These are phyloP conservation scores for Diaporthe aspalathi DNA, from an alignment of 2,329 filamentous ascomycete species.

Conservation along the genomic window DNA sequence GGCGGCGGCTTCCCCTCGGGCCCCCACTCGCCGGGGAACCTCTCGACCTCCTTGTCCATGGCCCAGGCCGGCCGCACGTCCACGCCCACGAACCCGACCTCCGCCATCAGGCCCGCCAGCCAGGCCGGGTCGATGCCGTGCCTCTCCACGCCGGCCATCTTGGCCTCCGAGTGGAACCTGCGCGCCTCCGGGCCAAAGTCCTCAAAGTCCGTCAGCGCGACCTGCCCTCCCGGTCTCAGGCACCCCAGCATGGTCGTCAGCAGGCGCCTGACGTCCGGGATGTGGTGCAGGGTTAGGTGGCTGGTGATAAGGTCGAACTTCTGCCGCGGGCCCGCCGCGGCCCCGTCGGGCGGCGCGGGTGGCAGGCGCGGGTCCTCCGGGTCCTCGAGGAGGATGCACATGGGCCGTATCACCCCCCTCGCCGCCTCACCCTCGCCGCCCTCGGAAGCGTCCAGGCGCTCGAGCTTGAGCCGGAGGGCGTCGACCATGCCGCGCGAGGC, in stretches of 20 bases:
- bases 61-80: slow-evolving; percentile 60
- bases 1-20: slow-evolving; percentile 46
- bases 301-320: slow-evolving; percentile 64
- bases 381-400: slow-evolving; percentile 60
- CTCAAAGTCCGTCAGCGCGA: slow-evolving; percentile 69
- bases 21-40: slow-evolving; percentile 56
- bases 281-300: slow-evolving; percentile 68
- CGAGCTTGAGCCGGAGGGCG: slow-evolving; percentile 59
- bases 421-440: neutral
- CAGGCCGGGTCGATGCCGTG: slow-evolving; percentile 60
- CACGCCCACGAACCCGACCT: slow-evolving; percentile 62
- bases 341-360: slow-evolving; percentile 42
- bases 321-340: slow-evolving; percentile 40
- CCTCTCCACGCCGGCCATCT: slow-evolving; percentile 65
- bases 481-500: slow-evolving; percentile 66
- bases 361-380: slow-evolving; percentile 60
- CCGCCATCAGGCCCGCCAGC: slow-evolving; percentile 55
- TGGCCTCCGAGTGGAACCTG: slow-evolving; percentile 62
- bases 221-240: slow-evolving; percentile 58
- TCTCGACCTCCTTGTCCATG: slow-evolving; percentile 62
- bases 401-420: slow-evolving; percentile 55
- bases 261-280: slow-evolving; percentile 56
- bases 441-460: slow-evolving; percentile 35
- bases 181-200: slow-evolving; percentile 64
- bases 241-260: slow-evolving; percentile 59